Evolutionary conservation across 768 basidiomycete species (phyloP), one percentile per base, ranked within the genome.

Genomic region (Rhizopogon vulgaris): DNA sequence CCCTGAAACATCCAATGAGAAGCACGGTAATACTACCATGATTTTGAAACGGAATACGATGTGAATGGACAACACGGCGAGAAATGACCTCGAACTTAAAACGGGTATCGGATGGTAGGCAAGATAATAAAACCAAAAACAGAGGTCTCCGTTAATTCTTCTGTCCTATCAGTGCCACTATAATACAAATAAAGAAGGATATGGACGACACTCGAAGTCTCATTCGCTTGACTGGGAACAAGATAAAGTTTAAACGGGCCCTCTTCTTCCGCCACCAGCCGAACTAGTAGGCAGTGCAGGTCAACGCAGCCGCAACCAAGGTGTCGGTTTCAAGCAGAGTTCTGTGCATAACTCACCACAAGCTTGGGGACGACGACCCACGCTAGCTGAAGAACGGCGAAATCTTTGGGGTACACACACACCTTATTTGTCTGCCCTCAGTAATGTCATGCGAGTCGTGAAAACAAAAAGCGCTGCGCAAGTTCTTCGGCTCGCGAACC

Each of bases 251-350:
- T n/a, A n/a, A n/a, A n/a, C n/a, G n/a, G n/a, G n/a, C 22, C 3
- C 22, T 22, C 57, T 76, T 76, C 24, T 64, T 34, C 72, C 69
- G 73, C 73, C 74, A 74, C 1, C 70, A 48, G 1, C 28, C 28
- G 10, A 48, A 32, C n/a, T n/a, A n/a, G 51, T 71, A 73, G 14
- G 62, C 63, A 17, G 61, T 54, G 12, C 61, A 54, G 34, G 66
- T 72, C 25, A 72, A 55, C 1, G 60, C 40, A 2, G 63, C 65
- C 41, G 68, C 69, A 0, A 64, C 71, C 34, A 73, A 28, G 2
- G 72, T 74, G 3, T 66, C 56, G 11, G 73, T 52, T 54, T 74
- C 70, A 15, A 73, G 60, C 28, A 70, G 60, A 6, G 69, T 70
- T 8, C 70, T 41, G 1, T 22, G 3, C 22, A 22, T 22, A 22